Evolutionary conservation across 1,139 yeast species (phyloP), one percentile per base, ranked within the genome.

Genomic region (Hyphopichia wangnamkhiaoensis): DNA sequence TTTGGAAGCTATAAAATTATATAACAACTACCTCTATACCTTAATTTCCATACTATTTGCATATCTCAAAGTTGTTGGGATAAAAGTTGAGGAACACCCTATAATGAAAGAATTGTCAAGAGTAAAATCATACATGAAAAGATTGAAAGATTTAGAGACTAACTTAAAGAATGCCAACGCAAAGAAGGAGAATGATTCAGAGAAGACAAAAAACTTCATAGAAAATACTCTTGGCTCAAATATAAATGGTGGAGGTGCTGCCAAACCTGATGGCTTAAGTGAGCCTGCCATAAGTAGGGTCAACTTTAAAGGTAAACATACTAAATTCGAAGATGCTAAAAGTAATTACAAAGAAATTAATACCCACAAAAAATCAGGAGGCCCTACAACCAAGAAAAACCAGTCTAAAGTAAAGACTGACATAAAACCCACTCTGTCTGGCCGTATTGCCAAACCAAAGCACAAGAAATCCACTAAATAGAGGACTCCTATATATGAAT

Each of bases 21-120:
- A 68, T 42, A 68, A 71, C 46, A 62, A 63, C 40, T 74, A 67
- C 47, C 57, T 77, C 16, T 78, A 76, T 54, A 63, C 71, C 10
- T 54, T 75, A 35, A 63, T 75, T 14, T 73, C 81, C 0, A 50
- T 72, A 13, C 57, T 76, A 38, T 76, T 65, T 56, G 76, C 89
- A 12, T 80, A 82, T 50, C 61, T 85, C 46, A 84, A 85, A 51
- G 56, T 80, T 2, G 62, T 65, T 13, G 95, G 94, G 0, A 61
- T 72, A 12, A 78, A 82, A 44, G 75, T 85, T 0, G 68, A 69
- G 14, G 59, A 63, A 3, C 88, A 83, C 46, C 80, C 84, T 0
- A 76, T 89, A 5, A 79, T 82, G 82, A 68, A 70, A 19, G 96
- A 90, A 57, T 68, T 90, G 38, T 71, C 70, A 17, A 70, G 95